Evolutionary conservation across 2,329 filamentous ascomycete genomes (phyloP), one percentile per base, ranked within the genome.

Genomic region (Grosmannia huntii): DNA sequence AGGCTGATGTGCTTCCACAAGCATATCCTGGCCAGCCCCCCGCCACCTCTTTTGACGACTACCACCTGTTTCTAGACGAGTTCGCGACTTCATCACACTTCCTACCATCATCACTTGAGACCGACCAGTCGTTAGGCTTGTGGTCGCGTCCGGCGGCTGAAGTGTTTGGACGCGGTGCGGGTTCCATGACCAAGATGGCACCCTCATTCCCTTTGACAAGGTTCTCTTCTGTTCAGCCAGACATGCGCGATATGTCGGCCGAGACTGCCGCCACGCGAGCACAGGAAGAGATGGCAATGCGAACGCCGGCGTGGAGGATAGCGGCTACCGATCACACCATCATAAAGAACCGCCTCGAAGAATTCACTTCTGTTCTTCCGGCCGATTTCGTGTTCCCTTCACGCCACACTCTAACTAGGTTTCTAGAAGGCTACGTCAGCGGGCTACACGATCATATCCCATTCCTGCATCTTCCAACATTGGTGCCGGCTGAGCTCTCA

Each of bases 371-470:
- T 0, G 78, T 84, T 5, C 68, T 86, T 25, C 80, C 83, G 0
- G 73, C 71, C 56, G 81, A 83, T 63, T 89, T 89, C 62, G 76
- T 82, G 3, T 80, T 89, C 55, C 85, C 86, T 1, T 87, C 85
- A 5, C 78, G 85, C 3, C 79, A 87, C 63, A 86, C 86, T 0
- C 68, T 89, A 31, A 84, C 82, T 3, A 73, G 86, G 38, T 89
- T 88, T 61, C 70, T 89, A 36, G 84, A 86, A 60, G 85, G 84
- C 1, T 89, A 87, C 64, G 79, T 87, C 57, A 81, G 78, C 59
- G 84, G 85, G 0, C 87, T 89, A 59, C 68, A 82, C 59, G 74
- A 78, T 28, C 78, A 82, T 60, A 73, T 82, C 48, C 80, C 79
- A 0, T 82, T 89, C 61, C 72, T 89, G 31, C 86, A 90, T 66